A percentile compares a stretch with the other conserved stretches of the same genome.
Evolutionary conservation across 129 eudicot species (phyloP).

Genomic region (Cynara cardunculus): DNA sequence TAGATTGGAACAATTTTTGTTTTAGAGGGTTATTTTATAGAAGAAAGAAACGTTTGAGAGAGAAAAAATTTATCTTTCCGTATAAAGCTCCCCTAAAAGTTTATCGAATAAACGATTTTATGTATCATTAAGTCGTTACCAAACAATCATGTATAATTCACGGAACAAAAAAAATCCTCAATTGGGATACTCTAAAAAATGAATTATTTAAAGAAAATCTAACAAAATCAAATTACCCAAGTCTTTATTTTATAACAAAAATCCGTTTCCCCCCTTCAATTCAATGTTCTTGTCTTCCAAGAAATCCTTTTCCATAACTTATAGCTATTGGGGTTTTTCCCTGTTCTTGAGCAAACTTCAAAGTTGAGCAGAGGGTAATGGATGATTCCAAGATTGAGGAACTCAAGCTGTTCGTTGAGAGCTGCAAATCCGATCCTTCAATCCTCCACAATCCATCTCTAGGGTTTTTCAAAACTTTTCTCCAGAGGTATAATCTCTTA

Average conservation of each 20-base stretch:
- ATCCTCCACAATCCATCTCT: conserved; percentile 56
- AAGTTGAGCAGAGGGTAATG: conserved; percentile 34
- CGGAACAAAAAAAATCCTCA: too few relatives aligned
- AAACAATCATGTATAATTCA: too few relatives aligned
- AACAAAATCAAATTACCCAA: neutral
- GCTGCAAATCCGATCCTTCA: conserved; percentile 58
- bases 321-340: neutral
- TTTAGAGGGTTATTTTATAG: too few relatives aligned
- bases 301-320: neutral
- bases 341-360: neutral
- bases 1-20: too few relatives aligned
- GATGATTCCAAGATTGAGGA: conserved; percentile 46
- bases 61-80: too few relatives aligned
- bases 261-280: neutral
- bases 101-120: too few relatives aligned
- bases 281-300: neutral
- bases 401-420: conserved; percentile 49
- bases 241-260: neutral
- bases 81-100: too few relatives aligned
- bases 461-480: conserved; percentile 67
- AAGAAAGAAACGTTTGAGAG: too few relatives aligned
- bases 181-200: neutral
- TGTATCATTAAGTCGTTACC: too few relatives aligned
- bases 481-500: conserved; percentile 43
- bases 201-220: neutral